Conservation (phyloP, 352 stramenopile genomes). For the Peronosclerospora sorghi region DNA sequence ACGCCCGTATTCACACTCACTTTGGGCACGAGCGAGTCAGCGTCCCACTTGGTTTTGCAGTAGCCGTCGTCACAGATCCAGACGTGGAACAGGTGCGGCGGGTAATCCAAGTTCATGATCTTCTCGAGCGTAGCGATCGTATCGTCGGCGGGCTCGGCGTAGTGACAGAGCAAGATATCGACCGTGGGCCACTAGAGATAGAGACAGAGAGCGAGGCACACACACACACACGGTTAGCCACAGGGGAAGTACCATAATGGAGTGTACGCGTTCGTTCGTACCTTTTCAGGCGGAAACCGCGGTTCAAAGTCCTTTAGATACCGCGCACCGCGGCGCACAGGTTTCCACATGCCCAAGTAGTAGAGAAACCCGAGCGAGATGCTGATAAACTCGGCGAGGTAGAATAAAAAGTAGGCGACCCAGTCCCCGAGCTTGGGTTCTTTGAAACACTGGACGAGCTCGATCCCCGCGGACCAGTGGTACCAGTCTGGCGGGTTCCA, state of each 20-base stretch:
- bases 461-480: constrained; percentile 43
- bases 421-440: constrained; percentile 45
- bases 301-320: constrained; percentile 64
- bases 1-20: constrained; percentile 75
- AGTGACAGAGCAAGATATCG: constrained; percentile 70
- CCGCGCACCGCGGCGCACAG: constrained; percentile 51
- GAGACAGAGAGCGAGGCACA: not conserved
- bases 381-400: constrained; percentile 60
- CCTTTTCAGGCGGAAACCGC: constrained; percentile 47
- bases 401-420: constrained; percentile 67
- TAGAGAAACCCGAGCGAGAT: constrained; percentile 59
- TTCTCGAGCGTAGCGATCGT: constrained; percentile 65
- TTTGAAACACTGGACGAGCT: constrained; percentile 51
- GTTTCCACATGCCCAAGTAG: constrained; percentile 75
- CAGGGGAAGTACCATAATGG: too few species aligned
- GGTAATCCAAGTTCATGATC: constrained; percentile 76
- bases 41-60: constrained; percentile 69
- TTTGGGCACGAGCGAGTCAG: constrained; percentile 50
- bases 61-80: constrained; percentile 80
- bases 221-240: too few species aligned
- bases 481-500: constrained; percentile 67
- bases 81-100: constrained; percentile 74
- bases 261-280: too few species aligned
- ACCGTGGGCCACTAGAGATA: constrained; percentile 50
- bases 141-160: constrained; percentile 63